These are phyloP conservation scores for Dictyostelium purpureum DNA, from an alignment of 78 protist species.

Conservation along the genomic window DNA sequence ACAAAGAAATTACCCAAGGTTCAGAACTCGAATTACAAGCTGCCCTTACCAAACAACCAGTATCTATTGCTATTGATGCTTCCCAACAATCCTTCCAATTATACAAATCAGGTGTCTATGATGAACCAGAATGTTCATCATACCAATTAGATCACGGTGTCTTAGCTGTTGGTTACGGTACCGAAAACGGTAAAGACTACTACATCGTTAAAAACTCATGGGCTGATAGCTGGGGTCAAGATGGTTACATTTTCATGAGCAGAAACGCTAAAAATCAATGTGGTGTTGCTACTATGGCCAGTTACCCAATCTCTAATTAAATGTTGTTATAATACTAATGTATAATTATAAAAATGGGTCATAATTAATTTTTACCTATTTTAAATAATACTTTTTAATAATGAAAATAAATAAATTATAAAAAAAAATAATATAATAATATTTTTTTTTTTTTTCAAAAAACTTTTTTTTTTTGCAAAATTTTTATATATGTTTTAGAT, in stretches of 20 bases:
- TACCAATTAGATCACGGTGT: constrained; percentile 88
- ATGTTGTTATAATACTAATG: too few relatives aligned
- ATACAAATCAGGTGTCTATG: constrained; percentile 87
- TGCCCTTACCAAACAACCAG: constrained; percentile 67
- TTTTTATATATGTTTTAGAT: too few relatives aligned
- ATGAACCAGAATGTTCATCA: constrained; percentile 79
- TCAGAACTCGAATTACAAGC: constrained; percentile 55
- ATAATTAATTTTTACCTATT: too few relatives aligned
- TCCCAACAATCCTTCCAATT: constrained; percentile 85
- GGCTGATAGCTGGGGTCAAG: constrained; percentile 92
- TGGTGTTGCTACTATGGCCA: too few relatives aligned
- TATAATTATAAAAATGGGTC: too few relatives aligned
- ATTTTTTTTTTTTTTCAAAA: too few relatives aligned
- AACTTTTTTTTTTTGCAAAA: too few relatives aligned
- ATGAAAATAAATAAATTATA: too few relatives aligned
- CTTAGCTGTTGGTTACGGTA: constrained; percentile 82
- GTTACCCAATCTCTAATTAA: too few relatives aligned
- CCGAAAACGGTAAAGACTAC: constrained; percentile 29
- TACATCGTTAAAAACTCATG: constrained; percentile 94
- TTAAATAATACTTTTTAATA: too few relatives aligned
- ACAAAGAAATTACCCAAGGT: constrained; percentile 22
- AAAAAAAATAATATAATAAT: too few relatives aligned
- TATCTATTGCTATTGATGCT: constrained; percentile 93
- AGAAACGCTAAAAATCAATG: too few relatives aligned
- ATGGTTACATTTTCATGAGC: constrained; percentile 83